Conservation (phyloP, 208 protist species). For the Herpetomonas tarakana region DNA sequence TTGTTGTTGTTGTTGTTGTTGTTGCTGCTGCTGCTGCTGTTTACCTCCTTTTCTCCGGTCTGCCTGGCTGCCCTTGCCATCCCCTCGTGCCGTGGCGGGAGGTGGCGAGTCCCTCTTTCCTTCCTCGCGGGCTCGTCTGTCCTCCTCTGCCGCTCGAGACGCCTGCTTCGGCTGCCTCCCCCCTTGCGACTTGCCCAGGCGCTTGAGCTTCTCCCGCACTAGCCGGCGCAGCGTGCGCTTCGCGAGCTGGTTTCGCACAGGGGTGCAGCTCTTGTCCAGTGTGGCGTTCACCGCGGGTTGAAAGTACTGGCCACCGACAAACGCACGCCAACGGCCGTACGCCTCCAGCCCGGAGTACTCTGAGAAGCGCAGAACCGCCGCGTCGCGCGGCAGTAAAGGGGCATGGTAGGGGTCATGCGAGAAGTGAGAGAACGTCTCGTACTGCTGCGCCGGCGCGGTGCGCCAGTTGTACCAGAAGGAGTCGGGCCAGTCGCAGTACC, state of each 20-base stretch:
- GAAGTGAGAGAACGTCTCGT: constrained; percentile 49
- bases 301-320: constrained; percentile 78
- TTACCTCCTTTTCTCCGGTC: background rate
- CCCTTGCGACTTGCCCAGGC: no score
- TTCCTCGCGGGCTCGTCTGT: no score
- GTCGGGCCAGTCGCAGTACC: constrained; percentile 71
- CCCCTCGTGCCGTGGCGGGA: background rate
- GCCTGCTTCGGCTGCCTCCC: constrained; percentile 5
- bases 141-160: no score
- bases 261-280: constrained; percentile 63
- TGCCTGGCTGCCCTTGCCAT: background rate
- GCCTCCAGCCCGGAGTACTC: constrained; percentile 39
- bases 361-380: constrained; percentile 51
- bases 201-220: constrained; percentile 18
- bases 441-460: constrained; percentile 42
- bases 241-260: constrained; percentile 67
- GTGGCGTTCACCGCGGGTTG: constrained; percentile 58
- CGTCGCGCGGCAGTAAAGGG: constrained; percentile 62
- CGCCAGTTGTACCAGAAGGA: constrained; percentile 63
- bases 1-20: background rate
- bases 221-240: constrained; percentile 41
- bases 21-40: background rate
- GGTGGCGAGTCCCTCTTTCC: background rate
- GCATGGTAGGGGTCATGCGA: constrained; percentile 76
- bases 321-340: constrained; percentile 76